Evolutionary conservation across 108 stramenopile genomes (phyloP), one percentile per base, ranked within the genome.

Genomic region (Skeletonema grethae): DNA sequence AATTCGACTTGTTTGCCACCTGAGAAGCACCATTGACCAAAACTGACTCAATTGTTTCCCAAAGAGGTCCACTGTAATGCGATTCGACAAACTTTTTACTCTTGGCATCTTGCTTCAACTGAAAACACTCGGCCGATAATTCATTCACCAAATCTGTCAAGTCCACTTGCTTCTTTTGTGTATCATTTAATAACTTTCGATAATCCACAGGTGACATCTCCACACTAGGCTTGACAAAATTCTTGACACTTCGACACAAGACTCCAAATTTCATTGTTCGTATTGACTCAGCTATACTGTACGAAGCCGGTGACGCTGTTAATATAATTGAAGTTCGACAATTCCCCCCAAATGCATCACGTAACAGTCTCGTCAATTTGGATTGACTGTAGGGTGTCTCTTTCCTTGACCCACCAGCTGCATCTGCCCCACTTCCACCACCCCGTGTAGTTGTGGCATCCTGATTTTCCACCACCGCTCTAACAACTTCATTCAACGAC

Each of bases 281-380:
- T 39, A 96, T 84, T 10, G 92, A 90, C 80, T 96, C 95, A 10
- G 72, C 63, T 64, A 93, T 92, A 70, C 86, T 94, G 71, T 90
- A 90, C 5, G 82, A 83, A 25, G 88, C 85, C n/a, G 93, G 92
- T 16, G 92, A 92, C 22, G 82, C 89, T 7, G 93, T 92, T 18
- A 95, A 82, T 55, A 98, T 89, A 31, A 96, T 61, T 0, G 84
- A 75, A 7, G 95, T 96, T 25, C 82, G 61, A 69, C 83, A 89
- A 70, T 95, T 97, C 7, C 96, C 97, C 22, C 97, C 97, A 73
- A 98, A 83, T n/a, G 86, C 75, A 38, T 95, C 87, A 48, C 79
- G 79, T 29, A 98, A 70, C 5, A 96, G 29, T 31, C 85, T 76
- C 0, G 96, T 93, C 18, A 98, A 76, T 63, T 96, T 98, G 36